Evolutionary conservation across 1,284 basidiomycete genomes (phyloP).

Genomic region (Volvariella surrecta): DNA sequence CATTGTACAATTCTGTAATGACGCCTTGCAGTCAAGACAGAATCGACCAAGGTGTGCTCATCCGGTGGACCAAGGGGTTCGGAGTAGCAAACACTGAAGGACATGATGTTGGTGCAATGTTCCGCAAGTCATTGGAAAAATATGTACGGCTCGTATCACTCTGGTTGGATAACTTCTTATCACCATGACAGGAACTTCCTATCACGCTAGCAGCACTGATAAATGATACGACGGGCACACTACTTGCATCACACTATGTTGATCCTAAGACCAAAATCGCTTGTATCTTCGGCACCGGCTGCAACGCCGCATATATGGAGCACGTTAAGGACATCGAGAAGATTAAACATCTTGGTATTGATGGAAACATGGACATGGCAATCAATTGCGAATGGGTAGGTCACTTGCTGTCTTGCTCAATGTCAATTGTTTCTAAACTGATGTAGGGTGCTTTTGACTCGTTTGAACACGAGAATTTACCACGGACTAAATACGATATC

Average conservation of each 20-base stretch:
- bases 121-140: constrained; percentile 75
- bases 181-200: constrained; percentile 46
- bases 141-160: constrained; percentile 32
- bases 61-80: constrained; percentile 99
- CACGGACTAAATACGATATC: constrained; percentile 90
- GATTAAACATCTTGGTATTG: constrained; percentile 69
- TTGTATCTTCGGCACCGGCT: constrained; percentile 96
- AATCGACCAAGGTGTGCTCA: constrained; percentile 93
- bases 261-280: constrained; percentile 88
- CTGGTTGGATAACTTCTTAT: background rate
- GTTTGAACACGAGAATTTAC: constrained; percentile 89
- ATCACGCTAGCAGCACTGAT: constrained; percentile 81
- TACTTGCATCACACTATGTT: constrained; percentile 96
- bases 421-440: background rate
- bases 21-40: constrained; percentile 64
- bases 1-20: background rate
- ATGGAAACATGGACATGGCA: constrained; percentile 71
- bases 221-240: constrained; percentile 96
- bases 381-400: constrained; percentile 96
- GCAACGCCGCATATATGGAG: constrained; percentile 98
- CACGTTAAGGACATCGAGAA: constrained; percentile 72
- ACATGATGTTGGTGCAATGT: constrained; percentile 89
- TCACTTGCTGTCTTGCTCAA: constrained; percentile 6
- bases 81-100: constrained; percentile 91
- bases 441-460: constrained; percentile 93